Evolutionary conservation across 1,284 basidiomycete species (phyloP), one percentile per base, ranked within the genome.

Genomic region (Chondrostereum purpureum): DNA sequence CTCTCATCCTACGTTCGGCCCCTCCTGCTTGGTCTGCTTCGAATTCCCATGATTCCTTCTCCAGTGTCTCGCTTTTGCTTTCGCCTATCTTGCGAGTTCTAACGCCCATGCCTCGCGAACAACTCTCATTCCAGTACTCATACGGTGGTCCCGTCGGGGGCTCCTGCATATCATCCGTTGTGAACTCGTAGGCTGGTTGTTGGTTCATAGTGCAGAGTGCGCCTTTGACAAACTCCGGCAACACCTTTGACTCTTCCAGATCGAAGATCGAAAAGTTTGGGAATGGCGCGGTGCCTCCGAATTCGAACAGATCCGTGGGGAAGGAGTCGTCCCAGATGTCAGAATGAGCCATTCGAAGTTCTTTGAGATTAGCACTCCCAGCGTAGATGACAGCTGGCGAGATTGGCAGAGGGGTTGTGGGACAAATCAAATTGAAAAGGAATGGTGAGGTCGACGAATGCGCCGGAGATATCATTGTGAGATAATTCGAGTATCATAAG

Each of bases 51-150:
- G 39, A 37, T 33, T 46, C 21, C 13, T 44, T 44, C 8, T 44
- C 49, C 3, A 46, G 47, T 41, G 64, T 24, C 52, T 61, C 34
- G 48, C 56, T 40, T 63, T 63, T 10, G 58, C 57, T 49, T 71
- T 75, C 13, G 67, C 57, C 45, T 73, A 69, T 35, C 69, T 66
- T 53, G 88, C 86, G 8, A 78, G 67, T 57, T 85, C 84, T 14
- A 89, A 55, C 59, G 89, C 86, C 86, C 86, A 88, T 23, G 74
- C 60, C 60, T 89, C 86, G 54, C 77, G 79, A 43, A 84, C 55
- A 16, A 86, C 65, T 53, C 70, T 73, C 63, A 84, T 86, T 5
- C 85, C 86, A 2, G 86, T 67, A n/a, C 78, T 64, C 16, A 88
- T 62, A 33, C 72, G 72, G 78, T 56, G 1, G 70, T 64, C 13